Percentiles rank a stretch among this genome's conserved stretches.
Conservation (phyloP, 371 early-diverging fungal genomes). For the Rhizopus stolonifer region DNA sequence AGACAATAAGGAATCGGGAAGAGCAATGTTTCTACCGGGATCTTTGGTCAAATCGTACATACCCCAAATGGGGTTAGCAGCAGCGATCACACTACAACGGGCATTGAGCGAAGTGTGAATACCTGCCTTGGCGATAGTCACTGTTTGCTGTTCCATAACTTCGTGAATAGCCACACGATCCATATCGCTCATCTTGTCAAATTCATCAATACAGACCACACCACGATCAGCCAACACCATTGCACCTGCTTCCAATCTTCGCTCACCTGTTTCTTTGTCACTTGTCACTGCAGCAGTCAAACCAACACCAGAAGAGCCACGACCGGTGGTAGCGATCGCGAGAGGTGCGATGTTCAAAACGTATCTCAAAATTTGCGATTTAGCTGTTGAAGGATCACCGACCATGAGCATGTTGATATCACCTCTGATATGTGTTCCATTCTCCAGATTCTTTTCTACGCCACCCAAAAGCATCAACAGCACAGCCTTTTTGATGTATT, state of each 20-base stretch:
- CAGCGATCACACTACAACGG: constrained; percentile 97
- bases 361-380: constrained; percentile 92
- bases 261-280: constrained; percentile 89
- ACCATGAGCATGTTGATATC: constrained; percentile 97
- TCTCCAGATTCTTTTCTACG: constrained; percentile 90
- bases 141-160: constrained; percentile 99
- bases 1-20: constrained; percentile 96
- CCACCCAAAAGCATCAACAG: constrained; percentile 95
- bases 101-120: constrained; percentile 99
- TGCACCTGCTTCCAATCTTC: constrained; percentile 98
- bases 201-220: constrained; percentile 99
- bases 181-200: constrained; percentile 99
- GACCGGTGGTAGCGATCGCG: constrained; percentile 94
- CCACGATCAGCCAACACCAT: constrained; percentile 99
- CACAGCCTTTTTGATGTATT: constrained; percentile 95
- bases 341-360: constrained; percentile 89
- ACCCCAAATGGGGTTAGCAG: constrained; percentile 99
- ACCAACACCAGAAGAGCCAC: constrained; percentile 97
- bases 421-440: constrained; percentile 96
- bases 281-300: constrained; percentile 94
- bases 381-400: constrained; percentile 98
- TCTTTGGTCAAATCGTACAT: constrained; percentile 77
- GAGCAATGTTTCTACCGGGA: constrained; percentile 96
- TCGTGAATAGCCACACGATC: constrained; percentile 99
- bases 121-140: constrained; percentile 98